Percentiles rank a stretch among this genome's conserved stretches.
These are phyloP conservation scores for Boehmeria nivea DNA, from an alignment of 306 rosid genomes.

Conservation along the genomic window DNA sequence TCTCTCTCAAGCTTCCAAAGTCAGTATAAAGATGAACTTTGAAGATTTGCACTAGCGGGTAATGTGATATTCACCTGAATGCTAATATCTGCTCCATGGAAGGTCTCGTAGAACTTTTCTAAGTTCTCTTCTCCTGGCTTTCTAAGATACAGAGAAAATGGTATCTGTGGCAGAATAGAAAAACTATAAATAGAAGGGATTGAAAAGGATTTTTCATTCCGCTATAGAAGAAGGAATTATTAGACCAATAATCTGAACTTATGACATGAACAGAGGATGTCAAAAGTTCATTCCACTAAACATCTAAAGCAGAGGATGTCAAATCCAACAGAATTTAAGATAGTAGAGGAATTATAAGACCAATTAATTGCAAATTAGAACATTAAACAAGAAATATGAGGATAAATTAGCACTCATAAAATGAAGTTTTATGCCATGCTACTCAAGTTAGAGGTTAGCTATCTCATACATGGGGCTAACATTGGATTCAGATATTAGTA, in stretches of 20 bases:
- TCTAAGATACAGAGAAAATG: constrained; percentile 63
- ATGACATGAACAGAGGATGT: constrained; percentile 6
- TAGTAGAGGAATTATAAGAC: no score
- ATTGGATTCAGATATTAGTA: no score
- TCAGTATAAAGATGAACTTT: background rate
- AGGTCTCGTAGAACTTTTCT: constrained; percentile 76
- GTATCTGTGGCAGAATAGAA: constrained; percentile 48
- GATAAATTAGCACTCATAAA: no score
- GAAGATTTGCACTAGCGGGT: background rate
- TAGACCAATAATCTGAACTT: no score
- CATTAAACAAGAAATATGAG: no score
- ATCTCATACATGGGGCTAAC: no score
- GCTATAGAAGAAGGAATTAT: constrained; percentile 3
- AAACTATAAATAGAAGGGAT: constrained; percentile 14
- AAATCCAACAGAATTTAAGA: no score
- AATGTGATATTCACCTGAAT: constrained; percentile 59
- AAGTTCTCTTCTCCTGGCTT: constrained; percentile 46
- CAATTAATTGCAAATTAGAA: no score
- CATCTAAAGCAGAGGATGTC: no score
- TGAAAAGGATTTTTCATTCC: constrained; percentile 4
- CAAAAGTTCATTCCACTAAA: no score
- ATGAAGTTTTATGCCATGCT: no score
- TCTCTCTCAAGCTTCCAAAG: background rate
- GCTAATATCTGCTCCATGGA: constrained; percentile 79
- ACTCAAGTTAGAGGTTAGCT: no score